Evolutionary conservation across 2,329 filamentous ascomycete genomes (phyloP).

Genomic region (Ceratocystis cacaofunesta): DNA sequence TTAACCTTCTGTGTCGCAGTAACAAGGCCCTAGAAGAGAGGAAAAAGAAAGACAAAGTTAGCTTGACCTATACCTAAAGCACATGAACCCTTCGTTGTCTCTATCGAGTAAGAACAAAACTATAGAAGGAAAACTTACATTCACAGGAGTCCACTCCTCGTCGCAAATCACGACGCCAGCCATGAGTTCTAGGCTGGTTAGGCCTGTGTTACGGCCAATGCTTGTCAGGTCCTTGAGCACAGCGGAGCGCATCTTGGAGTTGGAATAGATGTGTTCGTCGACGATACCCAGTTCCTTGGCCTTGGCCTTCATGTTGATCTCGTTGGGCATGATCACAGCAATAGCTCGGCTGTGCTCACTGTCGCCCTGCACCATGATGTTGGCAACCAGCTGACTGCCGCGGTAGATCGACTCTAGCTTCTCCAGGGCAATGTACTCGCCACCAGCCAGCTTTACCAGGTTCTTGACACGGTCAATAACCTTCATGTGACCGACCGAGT

Average conservation of each 20-base stretch:
- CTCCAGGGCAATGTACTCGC: slow-evolving; percentile 94
- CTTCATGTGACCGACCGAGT: slow-evolving; percentile 60
- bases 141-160: slow-evolving; percentile 77
- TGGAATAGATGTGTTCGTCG: slow-evolving; percentile 51
- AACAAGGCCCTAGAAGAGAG: slow-evolving; percentile 34
- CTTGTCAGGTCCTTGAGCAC: slow-evolving; percentile 54
- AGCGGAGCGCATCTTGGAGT: slow-evolving; percentile 46
- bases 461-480: slow-evolving; percentile 98
- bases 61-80: neutral
- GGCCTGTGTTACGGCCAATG: slow-evolving; percentile 49
- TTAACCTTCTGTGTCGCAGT: slow-evolving; percentile 50
- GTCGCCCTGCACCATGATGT: slow-evolving; percentile 78
- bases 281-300: slow-evolving; percentile 47
- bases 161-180: slow-evolving; percentile 63
- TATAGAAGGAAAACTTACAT: slow-evolving; percentile 40
- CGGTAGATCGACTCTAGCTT: slow-evolving; percentile 90
- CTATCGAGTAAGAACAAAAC: neutral
- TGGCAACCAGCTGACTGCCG: slow-evolving; percentile 59
- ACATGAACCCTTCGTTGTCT: neutral
- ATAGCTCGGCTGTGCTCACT: slow-evolving; percentile 61
- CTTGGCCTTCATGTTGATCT: slow-evolving; percentile 45
- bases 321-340: slow-evolving; percentile 60
- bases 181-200: slow-evolving; percentile 59
- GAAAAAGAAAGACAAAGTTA: slow-evolving; percentile 18
- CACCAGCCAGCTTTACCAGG: slow-evolving; percentile 84